Percentiles rank a stretch among this genome's conserved stretches.
Conservation (phyloP, 1,284 basidiomycete genomes). For the Cryptococcus sp. region DNA sequence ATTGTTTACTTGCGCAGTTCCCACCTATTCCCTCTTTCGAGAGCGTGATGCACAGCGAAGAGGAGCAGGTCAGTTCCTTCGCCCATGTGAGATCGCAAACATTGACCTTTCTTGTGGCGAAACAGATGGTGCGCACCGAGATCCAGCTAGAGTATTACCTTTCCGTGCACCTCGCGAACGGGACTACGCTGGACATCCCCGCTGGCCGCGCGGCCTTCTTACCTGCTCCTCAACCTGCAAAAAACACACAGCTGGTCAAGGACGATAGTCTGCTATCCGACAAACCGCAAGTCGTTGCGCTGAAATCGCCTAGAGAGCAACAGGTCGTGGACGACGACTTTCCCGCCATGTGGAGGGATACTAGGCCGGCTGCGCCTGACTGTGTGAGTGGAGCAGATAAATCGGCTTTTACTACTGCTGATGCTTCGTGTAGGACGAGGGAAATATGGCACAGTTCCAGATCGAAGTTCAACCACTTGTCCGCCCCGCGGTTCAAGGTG, state of each 20-base stretch:
- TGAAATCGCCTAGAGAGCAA: constrained; percentile 2
- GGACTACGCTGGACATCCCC: constrained; percentile 25
- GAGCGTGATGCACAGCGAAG: background rate
- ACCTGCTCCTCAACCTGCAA: constrained; percentile 2
- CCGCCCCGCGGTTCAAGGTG: constrained; percentile 11
- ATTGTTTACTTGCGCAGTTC: constrained; percentile 11
- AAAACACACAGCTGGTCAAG: background rate
- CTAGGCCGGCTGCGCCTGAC: background rate
- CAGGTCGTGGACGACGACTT: background rate
- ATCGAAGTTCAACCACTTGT: constrained; percentile 3
- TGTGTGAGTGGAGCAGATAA: constrained; percentile 11
- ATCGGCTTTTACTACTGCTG: background rate
- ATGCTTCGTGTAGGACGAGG: constrained; percentile 19
- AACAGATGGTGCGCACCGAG: constrained; percentile 22
- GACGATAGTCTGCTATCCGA: background rate
- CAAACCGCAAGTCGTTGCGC: background rate
- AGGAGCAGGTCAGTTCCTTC: constrained; percentile 14
- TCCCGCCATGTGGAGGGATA: background rate
- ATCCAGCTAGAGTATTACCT: constrained; percentile 32
- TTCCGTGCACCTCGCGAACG: constrained; percentile 18
- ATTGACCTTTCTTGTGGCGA: background rate
- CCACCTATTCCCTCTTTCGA: constrained; percentile 16
- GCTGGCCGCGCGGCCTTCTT: constrained; percentile 29
- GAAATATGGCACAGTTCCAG: constrained; percentile 22
- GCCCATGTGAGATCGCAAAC: background rate